A percentile compares a stretch with the other conserved stretches of the same genome.
These are phyloP conservation scores for Mycena pura DNA, from an alignment of 768 basidiomycete genomes.

Conservation along the genomic window DNA sequence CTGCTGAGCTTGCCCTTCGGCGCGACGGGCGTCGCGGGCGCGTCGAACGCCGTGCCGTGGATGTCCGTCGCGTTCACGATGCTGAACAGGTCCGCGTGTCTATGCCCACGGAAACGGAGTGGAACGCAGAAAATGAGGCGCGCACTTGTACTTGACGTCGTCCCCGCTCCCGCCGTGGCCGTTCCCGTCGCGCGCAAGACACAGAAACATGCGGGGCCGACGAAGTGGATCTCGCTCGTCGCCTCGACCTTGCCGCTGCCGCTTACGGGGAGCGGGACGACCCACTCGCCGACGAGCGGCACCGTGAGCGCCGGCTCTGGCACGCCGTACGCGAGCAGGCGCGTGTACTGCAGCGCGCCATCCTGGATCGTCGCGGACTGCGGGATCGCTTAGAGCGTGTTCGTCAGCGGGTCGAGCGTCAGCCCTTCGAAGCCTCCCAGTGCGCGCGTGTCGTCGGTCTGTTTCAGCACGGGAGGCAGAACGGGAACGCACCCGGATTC, in stretches of 20 bases:
- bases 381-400: conserved; percentile 63
- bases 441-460: conserved; percentile 26
- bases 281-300: conserved; percentile 60
- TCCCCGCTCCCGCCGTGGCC: conserved; percentile 60
- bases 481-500: conserved; percentile 61
- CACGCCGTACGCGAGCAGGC: conserved; percentile 63
- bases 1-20: conserved; percentile 52
- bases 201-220: conserved; percentile 61
- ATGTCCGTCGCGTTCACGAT: conserved; percentile 68
- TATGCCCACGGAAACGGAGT: conserved; percentile 26
- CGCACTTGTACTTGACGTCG: conserved; percentile 61
- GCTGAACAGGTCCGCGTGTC: conserved; percentile 66
- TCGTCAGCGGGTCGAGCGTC: conserved; percentile 53
- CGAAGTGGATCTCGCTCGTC: conserved; percentile 65
- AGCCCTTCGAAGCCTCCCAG: conserved; percentile 72
- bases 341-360: conserved; percentile 62
- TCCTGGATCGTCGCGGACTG: conserved; percentile 72
- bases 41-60: conserved; percentile 60
- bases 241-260: conserved; percentile 56
- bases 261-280: conserved; percentile 62
- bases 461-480: background rate
- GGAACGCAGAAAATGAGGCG: background rate
- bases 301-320: conserved; percentile 42
- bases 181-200: conserved; percentile 64
- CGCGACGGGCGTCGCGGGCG: conserved; percentile 58